Conservation (phyloP, 345 rosid species). For the Salix caprea region DNA sequence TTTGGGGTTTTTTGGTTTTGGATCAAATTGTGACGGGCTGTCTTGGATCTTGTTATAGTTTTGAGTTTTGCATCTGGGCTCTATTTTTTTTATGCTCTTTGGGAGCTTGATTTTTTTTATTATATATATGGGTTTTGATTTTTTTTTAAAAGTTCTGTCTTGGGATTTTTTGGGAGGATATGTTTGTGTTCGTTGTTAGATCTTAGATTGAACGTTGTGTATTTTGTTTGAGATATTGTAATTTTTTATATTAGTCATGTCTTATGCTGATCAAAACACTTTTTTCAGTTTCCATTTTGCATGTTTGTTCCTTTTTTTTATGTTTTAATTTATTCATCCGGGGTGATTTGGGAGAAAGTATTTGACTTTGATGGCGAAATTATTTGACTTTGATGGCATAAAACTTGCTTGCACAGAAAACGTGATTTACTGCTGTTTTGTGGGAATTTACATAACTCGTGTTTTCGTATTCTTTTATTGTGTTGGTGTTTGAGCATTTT, state of each 20-base stretch:
- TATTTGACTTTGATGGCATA: no score
- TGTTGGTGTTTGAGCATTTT: background rate
- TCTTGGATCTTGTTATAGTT: constrained; percentile 11
- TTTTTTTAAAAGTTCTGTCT: background rate
- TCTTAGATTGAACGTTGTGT: background rate
- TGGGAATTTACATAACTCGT: background rate
- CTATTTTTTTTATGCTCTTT: background rate
- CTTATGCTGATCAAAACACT: background rate
- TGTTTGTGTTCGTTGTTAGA: background rate
- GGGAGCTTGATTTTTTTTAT: background rate
- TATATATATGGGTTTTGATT: background rate
- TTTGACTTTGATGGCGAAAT: background rate
- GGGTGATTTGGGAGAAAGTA: background rate
- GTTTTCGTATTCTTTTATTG: background rate
- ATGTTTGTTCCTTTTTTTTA: background rate
- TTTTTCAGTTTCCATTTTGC: background rate
- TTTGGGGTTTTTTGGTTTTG: constrained; percentile 2
- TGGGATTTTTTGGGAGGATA: background rate
- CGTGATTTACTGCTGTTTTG: background rate
- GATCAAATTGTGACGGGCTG: constrained; percentile 19
- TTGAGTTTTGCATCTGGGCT: constrained; percentile 1
- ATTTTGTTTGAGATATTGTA: background rate
- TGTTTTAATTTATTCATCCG: background rate
- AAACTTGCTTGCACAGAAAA: background rate
- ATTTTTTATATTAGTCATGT: background rate